A percentile compares a stretch with the other conserved stretches of the same genome.
These are phyloP conservation scores for Zizania latifolia DNA, from an alignment of 176 grass and related monocot species.

Conservation along the genomic window DNA sequence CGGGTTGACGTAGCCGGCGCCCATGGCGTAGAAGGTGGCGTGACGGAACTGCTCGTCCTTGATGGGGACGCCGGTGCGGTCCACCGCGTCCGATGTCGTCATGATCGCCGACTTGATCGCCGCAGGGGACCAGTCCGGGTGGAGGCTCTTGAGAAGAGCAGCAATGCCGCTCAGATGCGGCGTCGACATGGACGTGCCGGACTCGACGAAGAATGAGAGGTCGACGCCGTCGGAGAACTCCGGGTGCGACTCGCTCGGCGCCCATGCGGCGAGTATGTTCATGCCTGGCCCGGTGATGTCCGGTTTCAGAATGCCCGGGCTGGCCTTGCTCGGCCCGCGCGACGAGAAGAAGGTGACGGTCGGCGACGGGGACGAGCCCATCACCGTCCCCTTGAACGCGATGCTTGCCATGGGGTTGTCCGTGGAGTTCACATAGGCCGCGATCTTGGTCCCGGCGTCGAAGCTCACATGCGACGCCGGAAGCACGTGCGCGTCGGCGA, in stretches of 20 bases:
- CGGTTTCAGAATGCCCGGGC: constrained; percentile 69
- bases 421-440: constrained; percentile 54
- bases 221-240: constrained; percentile 38
- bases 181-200: constrained; percentile 91
- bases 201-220: constrained; percentile 56
- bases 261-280: constrained; percentile 86
- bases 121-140: constrained; percentile 69
- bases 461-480: constrained; percentile 57
- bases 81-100: constrained; percentile 60
- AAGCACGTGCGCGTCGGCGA: constrained; percentile 52
- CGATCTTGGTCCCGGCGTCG: constrained; percentile 42
- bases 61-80: constrained; percentile 52
- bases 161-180: constrained; percentile 74
- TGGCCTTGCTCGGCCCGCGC: constrained; percentile 54
- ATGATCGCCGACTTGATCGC: constrained; percentile 96
- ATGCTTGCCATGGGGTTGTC: constrained; percentile 47
- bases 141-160: constrained; percentile 58
- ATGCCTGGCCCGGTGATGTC: constrained; percentile 84
- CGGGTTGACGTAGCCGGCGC: constrained; percentile 71
- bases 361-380: constrained; percentile 52
- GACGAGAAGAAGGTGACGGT: constrained; percentile 71
- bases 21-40: constrained; percentile 85
- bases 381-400: constrained; percentile 55
- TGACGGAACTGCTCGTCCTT: constrained; percentile 64
- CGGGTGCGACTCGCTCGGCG: constrained; percentile 44